Evolutionary conservation across 495 filamentous ascomycete genomes (phyloP), one percentile per base, ranked within the genome.

Genomic region (Chaetomium fimeti): DNA sequence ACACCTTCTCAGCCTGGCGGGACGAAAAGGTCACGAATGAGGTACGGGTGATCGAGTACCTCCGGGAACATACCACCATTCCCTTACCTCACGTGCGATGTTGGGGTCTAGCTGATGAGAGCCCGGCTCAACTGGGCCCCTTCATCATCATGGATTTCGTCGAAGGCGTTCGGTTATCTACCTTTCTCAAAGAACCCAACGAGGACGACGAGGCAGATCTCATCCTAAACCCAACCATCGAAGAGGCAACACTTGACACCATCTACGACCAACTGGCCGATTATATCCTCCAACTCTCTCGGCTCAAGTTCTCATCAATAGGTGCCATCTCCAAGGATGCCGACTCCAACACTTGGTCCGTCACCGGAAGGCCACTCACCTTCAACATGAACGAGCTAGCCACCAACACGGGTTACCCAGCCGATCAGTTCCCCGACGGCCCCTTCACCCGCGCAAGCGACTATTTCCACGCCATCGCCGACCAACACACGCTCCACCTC

Each of bases 11-110:
- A 4, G 13, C 42, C 24, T 48, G 57, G 60, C 12, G 49, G 22
- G 71, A 79, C 45, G 77, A 82, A 58, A 81, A 82, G 61, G 72
- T 82, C 58, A 65, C 72, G 12, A 81, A 77, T 66, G 81, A 81
- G 42, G 77, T 79, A 4, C 36, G 59, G 5, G 70, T 76, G 27
- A 62, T 83, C n/a, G 51, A 63, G 57, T 69, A 76, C 43, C 67
- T 82, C 60, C 62, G 59, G 47, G 58, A 74, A 11, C 68, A 68
- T 24, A 83, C 79, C 55, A 77, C 74, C 1, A 81, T 82, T 59
- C 79, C 79, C 15, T 70, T 80, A 43, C 79, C 76, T n/a, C 60
- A 11, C 51, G 63, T 81, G 9, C 48, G 57, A 12, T 72, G 70
- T n/a, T 83, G 76, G 79, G 79, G 81, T 32, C 58, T 45, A 15